Percentiles rank a stretch among this genome's conserved stretches.
Evolutionary conservation across 78 protist genomes (phyloP).

Genomic region (Planoprotostelium fungivorum): DNA sequence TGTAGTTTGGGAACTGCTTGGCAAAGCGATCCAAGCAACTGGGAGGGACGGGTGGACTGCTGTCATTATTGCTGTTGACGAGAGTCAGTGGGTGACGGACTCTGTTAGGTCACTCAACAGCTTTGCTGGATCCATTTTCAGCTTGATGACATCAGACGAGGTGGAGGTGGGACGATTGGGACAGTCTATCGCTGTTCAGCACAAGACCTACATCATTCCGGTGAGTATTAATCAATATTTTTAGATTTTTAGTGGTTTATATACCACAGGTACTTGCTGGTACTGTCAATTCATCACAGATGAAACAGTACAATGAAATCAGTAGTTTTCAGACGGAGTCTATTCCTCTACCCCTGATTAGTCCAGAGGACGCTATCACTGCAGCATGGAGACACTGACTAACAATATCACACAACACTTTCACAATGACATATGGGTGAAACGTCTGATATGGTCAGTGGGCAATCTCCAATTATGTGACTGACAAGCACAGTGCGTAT

Average conservation of each 20-base stretch:
- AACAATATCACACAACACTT: not conserved
- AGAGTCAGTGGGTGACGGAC: constrained; percentile 2
- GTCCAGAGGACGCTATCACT: not conserved
- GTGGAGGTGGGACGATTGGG: constrained; percentile 2
- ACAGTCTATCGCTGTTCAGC: constrained; percentile 1
- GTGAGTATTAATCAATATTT: not conserved
- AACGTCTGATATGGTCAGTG: not conserved
- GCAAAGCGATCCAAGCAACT: constrained; percentile 1
- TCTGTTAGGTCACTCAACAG: not conserved
- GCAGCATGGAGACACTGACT: not conserved
- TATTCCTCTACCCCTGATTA: not conserved
- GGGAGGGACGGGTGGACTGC: constrained; percentile 3
- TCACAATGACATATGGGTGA: constrained; percentile 1
- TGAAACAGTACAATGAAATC: not conserved
- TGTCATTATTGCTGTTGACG: not conserved
- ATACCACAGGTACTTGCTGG: not conserved
- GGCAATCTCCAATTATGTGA: not conserved
- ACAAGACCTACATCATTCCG: constrained; percentile 1
- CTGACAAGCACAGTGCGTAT: constrained; percentile 1
- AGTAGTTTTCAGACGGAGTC: not conserved
- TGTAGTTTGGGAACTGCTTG: constrained; percentile 1
- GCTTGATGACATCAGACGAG: constrained; percentile 1
- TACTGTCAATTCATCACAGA: constrained; percentile 1
- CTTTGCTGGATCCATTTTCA: constrained; percentile 1
- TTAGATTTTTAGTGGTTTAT: not conserved